Base-by-base conservation (phyloP, 805 yeast species). In the Starmerella stigmatis region DNA sequence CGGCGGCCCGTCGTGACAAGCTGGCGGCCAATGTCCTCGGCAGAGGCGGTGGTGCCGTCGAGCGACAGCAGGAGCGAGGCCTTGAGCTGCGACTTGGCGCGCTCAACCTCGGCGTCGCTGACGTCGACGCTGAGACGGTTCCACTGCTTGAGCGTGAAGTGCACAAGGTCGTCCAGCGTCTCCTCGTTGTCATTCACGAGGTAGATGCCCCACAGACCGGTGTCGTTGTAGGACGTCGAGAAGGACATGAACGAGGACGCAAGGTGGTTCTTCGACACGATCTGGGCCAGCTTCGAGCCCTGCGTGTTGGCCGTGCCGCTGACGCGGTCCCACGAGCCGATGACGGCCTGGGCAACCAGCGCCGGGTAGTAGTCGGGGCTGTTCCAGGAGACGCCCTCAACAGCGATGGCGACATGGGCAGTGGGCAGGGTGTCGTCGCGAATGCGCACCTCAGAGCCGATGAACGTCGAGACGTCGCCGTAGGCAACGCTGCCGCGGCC, bases 321-420 rank as follows among this genome's bases (percentile, higher is more conserved):
- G 6, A 95, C 79, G 60, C 98, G 78, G 64, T 92, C 97, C 97
- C 97, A 92, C 58, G 86, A 84, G 30, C 98, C 98, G 36, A 92
- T 81, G 47, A 92, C 81, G 10, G 97, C 96, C 68, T 92, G 96
- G 6, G 96, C 94, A 1, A 89, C 94, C 31, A 94, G 73, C 0
- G 95, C 96, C 16, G 94, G 81, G 70, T 86, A 88, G 67, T 88
- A 92, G 63, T 92, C 96, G 10, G 94, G 86, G 2, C 92, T 85
- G 29, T 83, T 81, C 99, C 99, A 92, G 30, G 95, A 81, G 20
- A 88, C 96, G 57, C 99, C 97, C 69, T 92, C 97, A n/a, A 92
- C 80, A 11, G 96, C 92, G 43, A 92, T 67, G 4, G 96, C 98
- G 45, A 88, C 76, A 65, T 92, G 94, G 1, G 96, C 86, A 7